These are phyloP conservation scores for Euptelea pleiosperma DNA, from an alignment of 164 flowering plant species.

Conservation along the genomic window DNA sequence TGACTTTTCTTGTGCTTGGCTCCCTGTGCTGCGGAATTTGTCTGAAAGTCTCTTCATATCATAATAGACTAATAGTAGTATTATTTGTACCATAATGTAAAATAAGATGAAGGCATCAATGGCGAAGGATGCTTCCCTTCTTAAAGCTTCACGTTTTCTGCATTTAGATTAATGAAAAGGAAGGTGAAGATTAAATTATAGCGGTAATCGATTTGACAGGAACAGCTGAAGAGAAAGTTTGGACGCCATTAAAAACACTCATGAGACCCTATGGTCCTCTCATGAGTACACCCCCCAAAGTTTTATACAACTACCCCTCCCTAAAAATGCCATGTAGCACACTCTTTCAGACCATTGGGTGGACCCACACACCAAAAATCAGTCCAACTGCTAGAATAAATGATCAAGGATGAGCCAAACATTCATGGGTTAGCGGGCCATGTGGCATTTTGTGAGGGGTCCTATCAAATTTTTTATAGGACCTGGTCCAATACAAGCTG, in stretches of 20 bases:
- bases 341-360: constrained; percentile 21
- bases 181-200: constrained; percentile 9
- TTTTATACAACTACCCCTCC: too few relatives aligned
- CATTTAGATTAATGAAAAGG: background rate
- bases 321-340: constrained; percentile 26
- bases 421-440: too few relatives aligned
- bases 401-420: too few relatives aligned
- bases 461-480: too few relatives aligned
- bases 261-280: constrained; percentile 24
- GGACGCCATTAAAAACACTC: constrained; percentile 34
- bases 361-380: too few relatives aligned
- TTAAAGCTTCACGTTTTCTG: constrained; percentile 22
- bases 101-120: background rate
- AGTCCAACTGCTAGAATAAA: too few relatives aligned
- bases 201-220: constrained; percentile 14
- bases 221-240: constrained; percentile 12
- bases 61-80: too few relatives aligned
- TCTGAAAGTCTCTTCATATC: too few relatives aligned
- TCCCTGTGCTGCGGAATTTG: too few relatives aligned
- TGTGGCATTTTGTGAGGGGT: too few relatives aligned
- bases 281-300: constrained; percentile 38
- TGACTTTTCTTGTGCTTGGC: too few relatives aligned
- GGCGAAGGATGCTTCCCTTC: constrained; percentile 19
- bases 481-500: too few relatives aligned
- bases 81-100: background rate